phyloP scores from a whole-genome alignment of 73 alveolate genomes.

The Symbiodinium natans region DNA sequence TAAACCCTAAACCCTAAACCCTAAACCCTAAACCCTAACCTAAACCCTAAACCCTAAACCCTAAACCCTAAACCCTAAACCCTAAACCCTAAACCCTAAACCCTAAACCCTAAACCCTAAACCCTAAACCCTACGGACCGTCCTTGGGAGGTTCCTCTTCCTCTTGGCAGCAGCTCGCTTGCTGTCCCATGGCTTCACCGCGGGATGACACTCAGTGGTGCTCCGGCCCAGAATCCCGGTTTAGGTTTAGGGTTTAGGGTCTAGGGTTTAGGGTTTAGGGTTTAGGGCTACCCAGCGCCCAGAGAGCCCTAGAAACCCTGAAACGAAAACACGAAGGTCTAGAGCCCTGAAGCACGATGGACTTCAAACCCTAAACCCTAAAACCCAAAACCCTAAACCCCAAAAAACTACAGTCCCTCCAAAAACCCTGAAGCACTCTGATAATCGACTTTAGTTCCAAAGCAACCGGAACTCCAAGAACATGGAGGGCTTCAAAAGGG shows the following conservation, averaged over 20 bases:
- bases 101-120: no score
- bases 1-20: no score
- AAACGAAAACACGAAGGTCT: background rate
- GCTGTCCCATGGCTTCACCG: slow-evolving; percentile 29
- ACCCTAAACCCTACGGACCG: no score
- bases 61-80: background rate
- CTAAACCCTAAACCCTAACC: background rate
- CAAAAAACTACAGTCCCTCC: no score
- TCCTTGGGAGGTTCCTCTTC: no score
- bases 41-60: background rate
- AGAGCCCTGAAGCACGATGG: no score
- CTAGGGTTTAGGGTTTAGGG: background rate
- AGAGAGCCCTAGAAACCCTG: background rate
- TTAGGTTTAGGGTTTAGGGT: background rate
- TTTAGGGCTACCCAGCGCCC: background rate
- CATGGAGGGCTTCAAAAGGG: no score
- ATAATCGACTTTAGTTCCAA: no score
- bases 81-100: background rate
- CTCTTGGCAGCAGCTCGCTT: slow-evolving; percentile 59
- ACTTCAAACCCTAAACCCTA: no score
- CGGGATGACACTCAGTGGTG: background rate
- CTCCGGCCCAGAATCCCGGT: background rate
- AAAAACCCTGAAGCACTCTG: no score
- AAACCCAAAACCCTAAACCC: no score
- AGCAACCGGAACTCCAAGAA: no score